Evolutionary conservation across 225 moss, liverwort and hornwort species (phyloP).

Genomic region (Sphagnum tenellum): DNA sequence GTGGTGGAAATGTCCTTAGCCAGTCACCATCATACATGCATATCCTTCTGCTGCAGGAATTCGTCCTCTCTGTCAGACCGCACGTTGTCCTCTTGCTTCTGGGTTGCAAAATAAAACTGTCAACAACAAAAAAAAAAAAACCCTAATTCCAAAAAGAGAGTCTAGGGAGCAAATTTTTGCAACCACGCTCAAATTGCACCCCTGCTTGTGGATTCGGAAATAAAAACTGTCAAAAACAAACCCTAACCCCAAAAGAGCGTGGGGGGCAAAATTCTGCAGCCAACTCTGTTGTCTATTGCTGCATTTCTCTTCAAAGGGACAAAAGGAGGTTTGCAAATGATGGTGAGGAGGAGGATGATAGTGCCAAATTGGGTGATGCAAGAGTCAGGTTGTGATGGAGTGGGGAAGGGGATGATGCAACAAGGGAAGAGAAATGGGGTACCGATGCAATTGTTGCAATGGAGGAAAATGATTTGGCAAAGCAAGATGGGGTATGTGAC

Average conservation of each 20-base stretch:
- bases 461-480: neutral
- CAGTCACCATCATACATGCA: conserved; percentile 17
- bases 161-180: neutral
- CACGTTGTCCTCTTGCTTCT: conserved; percentile 12
- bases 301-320: too few relatives aligned
- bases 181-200: neutral
- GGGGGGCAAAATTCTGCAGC: too few relatives aligned
- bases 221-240: neutral
- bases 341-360: too few relatives aligned
- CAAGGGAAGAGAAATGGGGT: neutral
- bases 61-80: conserved; percentile 9
- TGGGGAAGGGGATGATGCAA: neutral
- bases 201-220: too few relatives aligned
- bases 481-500: neutral
- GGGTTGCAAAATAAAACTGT: too few relatives aligned
- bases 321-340: too few relatives aligned
- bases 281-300: too few relatives aligned
- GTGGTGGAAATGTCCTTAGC: conserved; percentile 25
- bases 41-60: conserved; percentile 1
- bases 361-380: too few relatives aligned
- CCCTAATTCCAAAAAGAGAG: neutral
- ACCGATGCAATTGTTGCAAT: neutral
- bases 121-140: too few relatives aligned
- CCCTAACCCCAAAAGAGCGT: neutral
- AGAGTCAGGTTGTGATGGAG: neutral